Conservation (phyloP, 1,139 yeast genomes). For the Suhomyces choctaworum region DNA sequence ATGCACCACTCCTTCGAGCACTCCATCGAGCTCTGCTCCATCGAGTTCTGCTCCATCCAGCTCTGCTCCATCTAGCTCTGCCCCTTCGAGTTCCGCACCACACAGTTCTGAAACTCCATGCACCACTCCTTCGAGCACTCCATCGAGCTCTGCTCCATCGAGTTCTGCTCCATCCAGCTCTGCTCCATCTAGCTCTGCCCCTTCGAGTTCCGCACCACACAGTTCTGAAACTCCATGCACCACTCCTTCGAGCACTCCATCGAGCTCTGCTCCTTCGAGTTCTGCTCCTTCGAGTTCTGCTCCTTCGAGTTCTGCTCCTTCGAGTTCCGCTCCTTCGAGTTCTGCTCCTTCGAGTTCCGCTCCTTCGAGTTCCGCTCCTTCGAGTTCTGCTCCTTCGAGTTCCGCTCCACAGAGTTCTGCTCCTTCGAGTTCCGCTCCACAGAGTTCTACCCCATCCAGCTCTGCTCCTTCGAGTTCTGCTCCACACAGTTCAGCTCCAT, state of each 20-base stretch:
- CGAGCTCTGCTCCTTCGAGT: conserved; percentile 11
- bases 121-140: conserved; percentile 2
- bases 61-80: too few species aligned
- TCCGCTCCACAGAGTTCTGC: conserved; percentile 26
- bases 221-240: conserved; percentile 11
- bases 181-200: conserved; percentile 24
- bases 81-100: background rate
- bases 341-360: conserved; percentile 15
- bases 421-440: conserved; percentile 10
- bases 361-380: conserved; percentile 16
- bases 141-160: conserved; percentile 12
- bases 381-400: conserved; percentile 7
- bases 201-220: conserved; percentile 12
- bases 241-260: conserved; percentile 11
- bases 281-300: conserved; percentile 2
- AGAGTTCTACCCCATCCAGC: conserved; percentile 1
- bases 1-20: conserved; percentile 1
- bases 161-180: conserved; percentile 26
- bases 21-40: conserved; percentile 1
- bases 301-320: conserved; percentile 1
- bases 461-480: conserved; percentile 1
- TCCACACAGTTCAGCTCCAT: conserved; percentile 32
- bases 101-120: conserved; percentile 2
- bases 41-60: conserved; percentile 7
- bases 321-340: conserved; percentile 12